Percentiles rank a stretch among this genome's conserved stretches.
Conservation (phyloP, 768 basidiomycete genomes). For the Auricularia sp. region DNA sequence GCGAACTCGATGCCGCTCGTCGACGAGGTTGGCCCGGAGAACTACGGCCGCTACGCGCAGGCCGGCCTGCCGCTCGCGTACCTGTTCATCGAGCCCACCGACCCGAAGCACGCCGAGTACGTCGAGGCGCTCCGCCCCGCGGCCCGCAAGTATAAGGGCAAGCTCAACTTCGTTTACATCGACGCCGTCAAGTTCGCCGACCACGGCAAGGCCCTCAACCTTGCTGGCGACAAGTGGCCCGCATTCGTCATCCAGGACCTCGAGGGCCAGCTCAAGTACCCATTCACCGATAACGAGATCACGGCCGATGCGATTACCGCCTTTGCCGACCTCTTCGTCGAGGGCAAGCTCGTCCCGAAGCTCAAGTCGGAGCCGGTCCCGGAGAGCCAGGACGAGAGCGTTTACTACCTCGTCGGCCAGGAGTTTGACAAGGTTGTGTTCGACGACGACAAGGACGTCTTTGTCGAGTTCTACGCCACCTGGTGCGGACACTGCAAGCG, state of each 20-base stretch:
- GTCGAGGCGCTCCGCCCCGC: slow-evolving; percentile 64
- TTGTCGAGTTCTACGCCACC: slow-evolving; percentile 93
- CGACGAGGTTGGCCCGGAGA: slow-evolving; percentile 89
- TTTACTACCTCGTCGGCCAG: slow-evolving; percentile 76
- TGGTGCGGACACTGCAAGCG: slow-evolving; percentile 99
- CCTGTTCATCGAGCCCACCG: slow-evolving; percentile 79
- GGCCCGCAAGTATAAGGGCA: slow-evolving; percentile 71
- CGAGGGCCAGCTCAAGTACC: slow-evolving; percentile 77
- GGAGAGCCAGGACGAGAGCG: slow-evolving; percentile 68
- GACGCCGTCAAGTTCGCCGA: slow-evolving; percentile 92
- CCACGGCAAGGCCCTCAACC: slow-evolving; percentile 90
- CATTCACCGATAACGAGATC: slow-evolving; percentile 60
- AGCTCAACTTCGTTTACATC: slow-evolving; percentile 97
- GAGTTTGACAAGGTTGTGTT: slow-evolving; percentile 80
- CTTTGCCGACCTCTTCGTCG: slow-evolving; percentile 55
- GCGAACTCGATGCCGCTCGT: slow-evolving; percentile 80
- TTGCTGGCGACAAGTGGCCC: slow-evolving; percentile 80
- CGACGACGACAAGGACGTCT: slow-evolving; percentile 87
- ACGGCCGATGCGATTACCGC: slow-evolving; percentile 44
- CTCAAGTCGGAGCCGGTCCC: slow-evolving; percentile 90
- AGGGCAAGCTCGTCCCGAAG: slow-evolving; percentile 65
- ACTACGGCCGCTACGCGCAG: slow-evolving; percentile 75
- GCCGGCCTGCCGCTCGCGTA: slow-evolving; percentile 87
- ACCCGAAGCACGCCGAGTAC: slow-evolving; percentile 50
- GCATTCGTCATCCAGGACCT: slow-evolving; percentile 89